Base-by-base conservation (phyloP, 768 basidiomycete species). In the Lentinula boryana region DNA sequence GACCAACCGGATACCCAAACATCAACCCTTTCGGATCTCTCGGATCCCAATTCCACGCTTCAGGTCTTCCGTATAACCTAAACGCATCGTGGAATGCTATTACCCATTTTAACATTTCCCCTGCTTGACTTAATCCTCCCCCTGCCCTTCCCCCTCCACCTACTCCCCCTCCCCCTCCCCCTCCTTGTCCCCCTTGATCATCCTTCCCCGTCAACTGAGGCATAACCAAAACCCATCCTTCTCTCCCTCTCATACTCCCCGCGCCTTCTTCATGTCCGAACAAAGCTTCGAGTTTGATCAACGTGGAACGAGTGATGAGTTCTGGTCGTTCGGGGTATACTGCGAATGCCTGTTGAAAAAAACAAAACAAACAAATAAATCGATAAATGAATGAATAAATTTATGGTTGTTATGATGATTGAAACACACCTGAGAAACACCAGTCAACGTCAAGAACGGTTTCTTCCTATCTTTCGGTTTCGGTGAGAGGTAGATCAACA, bases 241-340 rank as follows among this genome's bases (percentile, higher is more conserved):
- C 89, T 60, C 87, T 75, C 10, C 80, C 77, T 65, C 81, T 83
- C 81, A 93, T 87, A 3, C 72, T 73, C 21, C 75, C 78, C 31
- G 82, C 84, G n/a, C 82, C 77, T 10, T 89, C 85, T 68, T 95
- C 91, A 33, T 88, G 86, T 21, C 32, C 89, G 58, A 97, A 81
- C 27, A 80, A 74, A 9, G 93, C 96, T 69, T 98, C 95, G 5
- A 98, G 69, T 71, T 98, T 98, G 76, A 98, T 88, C 65, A 99
- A 75, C 0, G 93, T 94, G 64, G 93, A 95, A 66, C 85, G 79
- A 63, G 81, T 88, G 73, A 98, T 95, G 64, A 97, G 75, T 65
- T 94, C 92, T 9, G 93, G 91, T n/a, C 93, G 84, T 70, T 98
- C 96, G 1, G 96, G 96, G 70, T 95, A 99, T 8, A 99, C 93